Conservation (phyloP, 2,329 filamentous ascomycete species). For the Diaporthe citriasiana region DNA sequence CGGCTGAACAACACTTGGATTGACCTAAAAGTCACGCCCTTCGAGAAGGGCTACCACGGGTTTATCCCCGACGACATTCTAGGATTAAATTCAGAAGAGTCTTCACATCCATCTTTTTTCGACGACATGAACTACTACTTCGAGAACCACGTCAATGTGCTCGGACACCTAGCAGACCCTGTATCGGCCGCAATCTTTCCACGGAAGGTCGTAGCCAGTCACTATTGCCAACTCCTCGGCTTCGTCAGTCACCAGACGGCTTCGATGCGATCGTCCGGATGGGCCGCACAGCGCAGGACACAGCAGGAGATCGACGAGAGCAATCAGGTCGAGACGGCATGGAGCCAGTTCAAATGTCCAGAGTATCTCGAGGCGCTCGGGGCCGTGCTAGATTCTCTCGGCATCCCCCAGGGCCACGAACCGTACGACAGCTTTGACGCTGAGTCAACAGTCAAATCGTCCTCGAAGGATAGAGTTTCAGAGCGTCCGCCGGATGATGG, state of each 20-base stretch:
- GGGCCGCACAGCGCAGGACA: conserved; percentile 33
- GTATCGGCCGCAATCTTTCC: conserved; percentile 15
- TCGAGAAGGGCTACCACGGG: conserved; percentile 33
- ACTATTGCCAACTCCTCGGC: conserved; percentile 38
- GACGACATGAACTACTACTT: conserved; percentile 31
- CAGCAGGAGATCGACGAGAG: conserved; percentile 33
- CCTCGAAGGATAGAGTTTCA: neutral
- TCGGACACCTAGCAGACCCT: neutral
- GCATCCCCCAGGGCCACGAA: conserved; percentile 19
- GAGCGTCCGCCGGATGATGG: neutral
- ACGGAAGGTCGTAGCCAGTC: conserved; percentile 29
- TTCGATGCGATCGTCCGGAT: conserved; percentile 36
- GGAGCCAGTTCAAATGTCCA: conserved; percentile 38
- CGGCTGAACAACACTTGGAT: neutral
- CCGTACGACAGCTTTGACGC: conserved; percentile 11
- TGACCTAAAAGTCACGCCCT: neutral
- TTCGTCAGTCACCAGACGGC: conserved; percentile 39
- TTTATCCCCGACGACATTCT: conserved; percentile 35
- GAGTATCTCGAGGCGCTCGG: conserved; percentile 38
- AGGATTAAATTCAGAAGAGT: neutral
- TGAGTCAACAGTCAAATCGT: neutral
- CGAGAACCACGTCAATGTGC: neutral
- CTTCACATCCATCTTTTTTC: conserved; percentile 1
- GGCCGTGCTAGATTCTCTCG: conserved; percentile 28
- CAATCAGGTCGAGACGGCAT: conserved; percentile 37